phyloP scores from a whole-genome alignment of 768 basidiomycete species.

The Lepiota venenata region DNA sequence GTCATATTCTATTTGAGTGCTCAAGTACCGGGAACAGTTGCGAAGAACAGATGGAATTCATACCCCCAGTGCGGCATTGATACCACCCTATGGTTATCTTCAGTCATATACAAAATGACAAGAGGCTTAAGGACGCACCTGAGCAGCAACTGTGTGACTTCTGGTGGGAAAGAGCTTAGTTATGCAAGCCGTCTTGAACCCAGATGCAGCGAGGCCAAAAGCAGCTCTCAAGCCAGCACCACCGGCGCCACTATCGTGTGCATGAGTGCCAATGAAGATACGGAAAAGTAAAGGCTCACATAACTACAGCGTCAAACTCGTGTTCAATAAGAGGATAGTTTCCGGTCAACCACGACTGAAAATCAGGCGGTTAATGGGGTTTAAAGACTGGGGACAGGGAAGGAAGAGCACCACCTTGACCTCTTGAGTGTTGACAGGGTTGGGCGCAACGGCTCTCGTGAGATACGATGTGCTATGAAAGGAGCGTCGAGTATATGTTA shows the following conservation, averaged over 20 bases:
- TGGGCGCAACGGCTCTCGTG: conserved; percentile 62
- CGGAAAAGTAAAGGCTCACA: conserved; percentile 59
- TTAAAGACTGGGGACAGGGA: neutral
- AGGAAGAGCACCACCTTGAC: conserved; percentile 53
- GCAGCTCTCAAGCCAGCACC: conserved; percentile 98
- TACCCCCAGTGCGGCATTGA: conserved; percentile 96
- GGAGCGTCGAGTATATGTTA: conserved; percentile 47
- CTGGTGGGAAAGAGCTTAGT: conserved; percentile 98
- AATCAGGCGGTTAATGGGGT: conserved; percentile 13
- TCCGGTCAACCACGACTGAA: conserved; percentile 72
- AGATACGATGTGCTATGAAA: conserved; percentile 66
- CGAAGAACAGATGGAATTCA: conserved; percentile 23
- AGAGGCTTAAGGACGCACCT: conserved; percentile 43
- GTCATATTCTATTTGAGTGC: conserved; percentile 79
- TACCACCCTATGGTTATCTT: conserved; percentile 68
- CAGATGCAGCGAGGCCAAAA: conserved; percentile 97
- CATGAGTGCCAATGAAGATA: conserved; percentile 4
- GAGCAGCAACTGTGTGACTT: conserved; percentile 98
- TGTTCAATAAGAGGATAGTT: conserved; percentile 98
- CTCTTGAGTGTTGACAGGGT: conserved; percentile 77
- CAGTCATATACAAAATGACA: conserved; percentile 11
- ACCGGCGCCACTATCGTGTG: conserved; percentile 75
- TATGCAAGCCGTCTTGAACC: conserved; percentile 98
- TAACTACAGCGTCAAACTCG: conserved; percentile 97
- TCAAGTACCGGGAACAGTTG: conserved; percentile 1